Evolutionary conservation across 768 basidiomycete genomes (phyloP), one percentile per base, ranked within the genome.

Genomic region (Calvatia gigantea): DNA sequence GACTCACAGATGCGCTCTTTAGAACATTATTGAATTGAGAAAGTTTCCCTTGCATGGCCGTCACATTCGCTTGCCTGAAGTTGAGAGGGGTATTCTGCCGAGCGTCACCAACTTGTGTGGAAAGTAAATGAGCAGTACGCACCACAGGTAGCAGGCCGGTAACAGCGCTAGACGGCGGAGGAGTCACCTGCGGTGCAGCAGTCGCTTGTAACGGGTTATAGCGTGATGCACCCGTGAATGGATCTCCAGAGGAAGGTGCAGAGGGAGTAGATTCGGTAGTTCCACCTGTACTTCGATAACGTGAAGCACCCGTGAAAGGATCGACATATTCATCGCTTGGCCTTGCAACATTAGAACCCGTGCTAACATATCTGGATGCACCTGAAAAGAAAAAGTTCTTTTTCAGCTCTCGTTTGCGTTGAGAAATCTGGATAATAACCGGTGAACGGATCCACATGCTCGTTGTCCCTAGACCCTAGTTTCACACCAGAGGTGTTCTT

Each of bases 391-490:
- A 42, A 11, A 54, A 25, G 29, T 19, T n/a, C n/a, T n/a, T n/a
- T n/a, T 11, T 39, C 33, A 33, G 35, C 9, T 17, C 25, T 23
- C 38, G 21, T 12, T 8, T 4, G 12, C 19, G 38, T n/a, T 37
- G 12, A 28, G 2, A 59, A 51, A 44, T 48, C 37, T 51, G 8
- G 35, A 7, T 12, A 50, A 68, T 58, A 66, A 81, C 95, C 96
- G 58, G 96, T 98, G 69, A 81, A 98, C 4, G 96, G 96, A 66
- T 98, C 96, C 19, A 86, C 81, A 65, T 79, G 92, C 45, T 85
- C 80, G 46, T 76, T 79, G 41, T 68, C 73, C n/a, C 75, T 72
- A 2, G 74, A 65, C 37, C 87, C 87, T 8, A 98, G 71, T 51
- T 77, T 85, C 19, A 91, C 85, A 1, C 91, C 91, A 3, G 79